These are phyloP conservation scores for Erythrophleum fordii DNA, from an alignment of 306 rosid genomes.

Conservation along the genomic window DNA sequence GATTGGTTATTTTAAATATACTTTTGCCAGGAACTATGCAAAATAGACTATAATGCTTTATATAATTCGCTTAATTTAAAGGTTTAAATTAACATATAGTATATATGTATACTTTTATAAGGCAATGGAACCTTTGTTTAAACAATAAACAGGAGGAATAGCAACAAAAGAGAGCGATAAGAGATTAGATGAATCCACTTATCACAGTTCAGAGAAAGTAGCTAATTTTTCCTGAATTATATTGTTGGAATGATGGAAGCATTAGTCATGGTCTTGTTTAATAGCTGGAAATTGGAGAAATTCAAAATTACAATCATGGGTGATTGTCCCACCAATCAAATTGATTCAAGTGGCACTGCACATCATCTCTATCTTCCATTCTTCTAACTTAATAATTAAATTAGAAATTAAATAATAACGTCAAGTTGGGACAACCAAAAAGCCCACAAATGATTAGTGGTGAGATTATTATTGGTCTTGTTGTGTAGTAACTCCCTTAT, in stretches of 20 bases:
- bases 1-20: background rate
- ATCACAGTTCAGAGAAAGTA: background rate
- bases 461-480: background rate
- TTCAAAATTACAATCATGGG: background rate
- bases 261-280: background rate
- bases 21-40: background rate
- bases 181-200: background rate
- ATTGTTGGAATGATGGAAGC: constrained; percentile 34
- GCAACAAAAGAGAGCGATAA: background rate
- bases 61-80: background rate
- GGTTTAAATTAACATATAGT: background rate
- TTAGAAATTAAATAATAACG: background rate
- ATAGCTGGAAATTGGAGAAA: background rate
- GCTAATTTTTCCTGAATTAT: background rate
- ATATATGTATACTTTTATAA: background rate
- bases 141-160: background rate
- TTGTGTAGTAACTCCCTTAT: background rate
- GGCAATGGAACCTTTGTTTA: background rate
- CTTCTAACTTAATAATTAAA: background rate
- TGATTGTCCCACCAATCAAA: background rate
- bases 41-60: background rate
- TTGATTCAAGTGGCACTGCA: background rate
- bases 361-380: background rate
- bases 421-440: background rate
- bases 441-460: constrained; percentile 20